Conservation (phyloP, 805 yeast genomes). For the Teunomyces panamensis region DNA sequence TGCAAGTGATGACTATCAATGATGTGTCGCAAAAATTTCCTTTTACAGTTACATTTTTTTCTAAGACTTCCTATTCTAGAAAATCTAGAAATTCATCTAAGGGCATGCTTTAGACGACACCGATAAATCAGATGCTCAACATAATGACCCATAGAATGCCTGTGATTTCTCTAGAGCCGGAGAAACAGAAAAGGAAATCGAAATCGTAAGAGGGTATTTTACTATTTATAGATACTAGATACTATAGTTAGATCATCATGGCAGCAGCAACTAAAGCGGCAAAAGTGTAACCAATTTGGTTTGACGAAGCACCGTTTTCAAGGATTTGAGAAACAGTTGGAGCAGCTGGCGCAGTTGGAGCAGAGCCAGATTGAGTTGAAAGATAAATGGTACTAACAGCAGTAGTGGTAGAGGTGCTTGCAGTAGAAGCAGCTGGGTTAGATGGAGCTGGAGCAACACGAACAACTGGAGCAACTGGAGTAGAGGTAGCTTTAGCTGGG, state of each 20-base stretch:
- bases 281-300: conserved; percentile 9
- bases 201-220: neutral
- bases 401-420: conserved; percentile 4
- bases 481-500: conserved; percentile 25
- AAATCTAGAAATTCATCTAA: neutral
- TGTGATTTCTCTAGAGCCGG: neutral
- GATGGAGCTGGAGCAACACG: conserved; percentile 15
- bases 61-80: neutral
- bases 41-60: neutral
- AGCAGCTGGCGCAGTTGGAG: neutral
- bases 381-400: conserved; percentile 3
- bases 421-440: neutral
- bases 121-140: neutral
- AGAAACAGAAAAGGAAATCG: no score
- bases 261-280: conserved; percentile 14
- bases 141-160: neutral
- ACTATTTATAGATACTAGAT: neutral
- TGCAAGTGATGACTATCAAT: neutral
- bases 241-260: conserved; percentile 7
- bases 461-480: conserved; percentile 20
- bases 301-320: conserved; percentile 7
- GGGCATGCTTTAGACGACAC: neutral
- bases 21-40: neutral
- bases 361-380: neutral
- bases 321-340: neutral